phyloP scores from a whole-genome alignment of 2,329 filamentous ascomycete species.

The Pseudogymnoascus pannorum region DNA sequence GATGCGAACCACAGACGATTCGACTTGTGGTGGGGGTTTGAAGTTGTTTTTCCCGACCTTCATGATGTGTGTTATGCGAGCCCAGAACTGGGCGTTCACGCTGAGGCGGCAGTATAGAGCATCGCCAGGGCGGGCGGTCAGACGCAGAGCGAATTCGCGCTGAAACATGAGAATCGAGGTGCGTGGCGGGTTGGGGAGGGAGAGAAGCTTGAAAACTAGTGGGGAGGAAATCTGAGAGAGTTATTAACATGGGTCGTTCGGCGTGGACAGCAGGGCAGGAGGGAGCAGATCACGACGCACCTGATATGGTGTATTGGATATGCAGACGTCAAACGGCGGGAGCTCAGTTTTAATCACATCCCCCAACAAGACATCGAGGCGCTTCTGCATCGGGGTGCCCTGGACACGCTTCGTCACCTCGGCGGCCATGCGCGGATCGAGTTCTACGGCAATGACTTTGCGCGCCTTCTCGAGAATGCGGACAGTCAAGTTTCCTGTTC shows the following conservation, averaged over 20 bases:
- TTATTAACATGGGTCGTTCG: conserved; percentile 17
- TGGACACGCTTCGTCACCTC: conserved; percentile 92
- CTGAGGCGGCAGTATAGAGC: conserved; percentile 83
- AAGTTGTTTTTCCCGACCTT: conserved; percentile 97
- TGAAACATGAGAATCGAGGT: conserved; percentile 93
- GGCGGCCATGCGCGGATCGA: conserved; percentile 94
- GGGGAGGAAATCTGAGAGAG: conserved; percentile 69
- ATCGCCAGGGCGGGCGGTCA: conserved; percentile 83
- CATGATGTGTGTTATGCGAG: conserved; percentile 66
- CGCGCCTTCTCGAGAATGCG: conserved; percentile 83
- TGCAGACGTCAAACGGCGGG: conserved; percentile 75
- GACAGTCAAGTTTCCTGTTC: conserved; percentile 82
- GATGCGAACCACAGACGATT: conserved; percentile 82
- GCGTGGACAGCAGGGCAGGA: neutral
- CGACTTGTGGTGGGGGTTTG: conserved; percentile 86
- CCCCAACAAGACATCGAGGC: conserved; percentile 80
- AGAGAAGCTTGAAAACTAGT: conserved; percentile 78
- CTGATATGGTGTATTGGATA: conserved; percentile 60
- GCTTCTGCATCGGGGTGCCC: conserved; percentile 74
- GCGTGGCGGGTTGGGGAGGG: conserved; percentile 72
- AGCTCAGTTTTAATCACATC: conserved; percentile 81
- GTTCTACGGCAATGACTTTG: conserved; percentile 75
- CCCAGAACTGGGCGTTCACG: conserved; percentile 92
- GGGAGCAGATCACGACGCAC: conserved; percentile 28
- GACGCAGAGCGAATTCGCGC: conserved; percentile 83